phyloP scores from a whole-genome alignment of 2,329 filamentous ascomycete species.

The Meredithiella fracta region DNA sequence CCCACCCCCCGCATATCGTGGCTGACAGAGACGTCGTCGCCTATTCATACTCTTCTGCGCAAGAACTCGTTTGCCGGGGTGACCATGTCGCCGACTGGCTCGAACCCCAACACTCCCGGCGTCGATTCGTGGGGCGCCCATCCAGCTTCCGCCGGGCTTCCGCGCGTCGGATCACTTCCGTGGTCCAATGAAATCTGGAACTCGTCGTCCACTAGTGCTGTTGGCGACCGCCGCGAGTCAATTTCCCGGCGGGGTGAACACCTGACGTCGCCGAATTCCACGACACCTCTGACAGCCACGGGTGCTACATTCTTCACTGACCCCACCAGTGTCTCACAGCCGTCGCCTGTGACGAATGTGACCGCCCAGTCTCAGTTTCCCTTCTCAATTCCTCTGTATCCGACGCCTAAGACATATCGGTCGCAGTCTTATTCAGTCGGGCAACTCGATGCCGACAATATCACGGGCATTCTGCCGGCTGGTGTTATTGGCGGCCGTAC shows the following conservation, averaged over 20 bases:
- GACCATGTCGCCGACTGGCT: constrained; percentile 65
- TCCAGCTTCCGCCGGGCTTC: constrained; percentile 32
- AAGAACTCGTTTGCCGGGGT: constrained; percentile 59
- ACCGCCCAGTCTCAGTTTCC: constrained; percentile 52
- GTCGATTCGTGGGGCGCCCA: constrained; percentile 48
- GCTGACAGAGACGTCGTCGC: constrained; percentile 65
- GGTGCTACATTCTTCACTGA: constrained; percentile 32
- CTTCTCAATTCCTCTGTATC: constrained; percentile 74
- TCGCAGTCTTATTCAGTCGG: constrained; percentile 96
- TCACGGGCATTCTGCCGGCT: constrained; percentile 27
- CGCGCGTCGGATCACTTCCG: constrained; percentile 38
- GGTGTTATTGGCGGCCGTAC: constrained; percentile 36
- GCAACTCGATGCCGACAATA: constrained; percentile 57
- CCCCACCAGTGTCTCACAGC: constrained; percentile 29
- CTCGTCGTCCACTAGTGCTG: constrained; percentile 17
- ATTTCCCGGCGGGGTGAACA: constrained; percentile 60
- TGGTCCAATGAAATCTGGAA: constrained; percentile 70
- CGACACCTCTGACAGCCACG: constrained; percentile 29
- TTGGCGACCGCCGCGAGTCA: constrained; percentile 54
- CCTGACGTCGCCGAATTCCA: constrained; percentile 57
- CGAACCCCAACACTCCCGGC: constrained; percentile 66
- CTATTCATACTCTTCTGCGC: constrained; percentile 37
- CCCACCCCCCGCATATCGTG: constrained; percentile 60
- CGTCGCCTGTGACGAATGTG: constrained; percentile 35
- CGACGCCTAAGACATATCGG: constrained; percentile 80